Percentiles rank a stretch among this genome's conserved stretches.
Conservation (phyloP, 306 rosid species). For the Rosa rugosa region DNA sequence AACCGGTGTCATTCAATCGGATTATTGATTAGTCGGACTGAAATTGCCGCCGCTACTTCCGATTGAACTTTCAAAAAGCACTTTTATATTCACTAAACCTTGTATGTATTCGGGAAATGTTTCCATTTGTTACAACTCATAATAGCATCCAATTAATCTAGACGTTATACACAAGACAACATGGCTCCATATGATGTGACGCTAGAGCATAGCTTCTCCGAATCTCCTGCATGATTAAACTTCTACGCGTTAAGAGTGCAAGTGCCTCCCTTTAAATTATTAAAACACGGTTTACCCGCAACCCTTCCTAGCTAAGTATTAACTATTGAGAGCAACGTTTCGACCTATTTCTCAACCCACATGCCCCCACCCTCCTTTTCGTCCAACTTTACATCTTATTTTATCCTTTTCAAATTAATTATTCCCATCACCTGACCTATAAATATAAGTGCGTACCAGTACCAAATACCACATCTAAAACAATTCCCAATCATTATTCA, state of each 20-base stretch:
- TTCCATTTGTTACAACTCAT: not conserved
- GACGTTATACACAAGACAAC: not conserved
- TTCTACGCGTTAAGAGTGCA: conserved; percentile 15
- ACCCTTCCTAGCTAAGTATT: not conserved
- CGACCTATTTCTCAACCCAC: not conserved
- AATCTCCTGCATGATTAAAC: not conserved
- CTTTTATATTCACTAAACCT: too few relatives aligned
- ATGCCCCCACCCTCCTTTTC: not conserved
- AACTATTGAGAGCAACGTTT: not conserved
- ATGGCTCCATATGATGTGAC: conserved; percentile 4
- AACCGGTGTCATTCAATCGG: not conserved
- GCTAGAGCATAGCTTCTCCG: not conserved
- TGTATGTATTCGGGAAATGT: not conserved
- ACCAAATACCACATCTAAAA: not conserved
- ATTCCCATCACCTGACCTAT: not conserved
- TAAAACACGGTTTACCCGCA: conserved; percentile 22
- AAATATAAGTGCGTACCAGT: not conserved
- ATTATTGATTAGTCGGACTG: not conserved
- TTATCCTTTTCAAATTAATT: not conserved
- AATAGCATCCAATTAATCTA: too few relatives aligned
- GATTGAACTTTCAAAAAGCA: too few relatives aligned
- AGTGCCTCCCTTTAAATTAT: not conserved
- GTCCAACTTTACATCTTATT: not conserved
- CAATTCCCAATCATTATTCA: not conserved
- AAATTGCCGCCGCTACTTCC: too few relatives aligned